These are phyloP conservation scores for Whalleya microplaca DNA, from an alignment of 2,329 filamentous ascomycete genomes.

Conservation along the genomic window DNA sequence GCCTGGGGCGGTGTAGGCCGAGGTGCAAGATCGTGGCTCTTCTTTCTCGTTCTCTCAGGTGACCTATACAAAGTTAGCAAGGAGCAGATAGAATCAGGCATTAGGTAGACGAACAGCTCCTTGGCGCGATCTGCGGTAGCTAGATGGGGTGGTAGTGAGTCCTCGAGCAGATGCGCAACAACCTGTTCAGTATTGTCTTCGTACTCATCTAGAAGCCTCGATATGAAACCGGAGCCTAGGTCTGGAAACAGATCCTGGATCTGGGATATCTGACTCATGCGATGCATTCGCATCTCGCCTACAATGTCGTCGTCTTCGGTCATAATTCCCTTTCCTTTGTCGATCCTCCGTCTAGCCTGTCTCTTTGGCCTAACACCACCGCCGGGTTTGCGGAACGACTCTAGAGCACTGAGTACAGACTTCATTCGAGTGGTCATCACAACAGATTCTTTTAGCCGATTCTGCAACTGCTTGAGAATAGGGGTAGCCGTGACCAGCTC, in stretches of 20 bases:
- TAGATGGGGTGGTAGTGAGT: slow-evolving; percentile 72
- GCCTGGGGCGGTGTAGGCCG: slow-evolving; percentile 60
- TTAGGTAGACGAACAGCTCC: slow-evolving; percentile 53
- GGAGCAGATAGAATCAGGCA: neutral
- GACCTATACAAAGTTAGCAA: slow-evolving; percentile 26
- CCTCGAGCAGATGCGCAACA: slow-evolving; percentile 80
- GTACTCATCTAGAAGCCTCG: slow-evolving; percentile 80
- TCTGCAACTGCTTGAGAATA: slow-evolving; percentile 65
- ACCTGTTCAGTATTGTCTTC: slow-evolving; percentile 76
- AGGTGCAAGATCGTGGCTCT: slow-evolving; percentile 55
- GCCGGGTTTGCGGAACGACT: slow-evolving; percentile 61
- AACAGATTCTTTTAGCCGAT: slow-evolving; percentile 53
- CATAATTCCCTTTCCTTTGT: slow-evolving; percentile 66
- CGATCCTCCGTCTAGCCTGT: slow-evolving; percentile 56
- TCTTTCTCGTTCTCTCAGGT: slow-evolving; percentile 33
- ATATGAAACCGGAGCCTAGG: slow-evolving; percentile 80
- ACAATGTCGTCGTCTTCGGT: slow-evolving; percentile 42
- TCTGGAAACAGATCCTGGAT: slow-evolving; percentile 94
- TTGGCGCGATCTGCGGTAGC: slow-evolving; percentile 66
- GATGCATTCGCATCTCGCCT: slow-evolving; percentile 71
- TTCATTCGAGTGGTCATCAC: slow-evolving; percentile 59
- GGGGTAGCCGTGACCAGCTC: slow-evolving; percentile 83
- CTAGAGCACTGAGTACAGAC: slow-evolving; percentile 64
- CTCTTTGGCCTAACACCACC: slow-evolving; percentile 55
- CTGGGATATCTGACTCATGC: slow-evolving; percentile 82